Conservation (phyloP, 1,284 basidiomycete species). For the Chondrostereum purpureum region DNA sequence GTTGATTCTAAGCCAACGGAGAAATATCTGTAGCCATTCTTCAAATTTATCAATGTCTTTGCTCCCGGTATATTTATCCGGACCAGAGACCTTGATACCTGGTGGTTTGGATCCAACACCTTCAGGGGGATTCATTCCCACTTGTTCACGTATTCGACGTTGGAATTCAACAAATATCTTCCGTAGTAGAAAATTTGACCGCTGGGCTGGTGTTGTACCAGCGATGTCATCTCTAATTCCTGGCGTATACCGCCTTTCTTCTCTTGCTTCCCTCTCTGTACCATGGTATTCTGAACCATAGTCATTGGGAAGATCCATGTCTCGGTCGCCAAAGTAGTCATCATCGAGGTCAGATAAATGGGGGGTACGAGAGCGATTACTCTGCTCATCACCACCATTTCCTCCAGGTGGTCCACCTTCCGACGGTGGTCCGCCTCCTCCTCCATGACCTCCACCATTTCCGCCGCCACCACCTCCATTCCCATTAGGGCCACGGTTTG, state of each 20-base stretch:
- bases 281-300: background rate
- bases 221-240: background rate
- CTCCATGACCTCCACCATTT: too few relatives aligned
- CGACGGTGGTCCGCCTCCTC: too few relatives aligned
- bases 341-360: too few relatives aligned
- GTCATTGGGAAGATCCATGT: background rate
- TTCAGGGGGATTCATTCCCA: background rate
- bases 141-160: background rate
- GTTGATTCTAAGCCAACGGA: background rate
- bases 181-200: background rate
- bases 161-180: background rate
- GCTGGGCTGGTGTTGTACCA: background rate
- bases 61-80: background rate
- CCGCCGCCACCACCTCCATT: background rate
- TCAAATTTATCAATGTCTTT: background rate
- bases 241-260: background rate
- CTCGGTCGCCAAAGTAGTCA: background rate
- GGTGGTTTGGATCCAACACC: too few relatives aligned
- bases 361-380: too few relatives aligned
- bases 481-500: background rate
- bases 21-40: background rate
- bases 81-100: background rate
- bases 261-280: background rate
- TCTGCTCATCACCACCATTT: background rate
- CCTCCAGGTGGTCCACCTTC: background rate